Evolutionary conservation across 257 asterid species (phyloP).

Genomic region (Primulina tabacum): DNA sequence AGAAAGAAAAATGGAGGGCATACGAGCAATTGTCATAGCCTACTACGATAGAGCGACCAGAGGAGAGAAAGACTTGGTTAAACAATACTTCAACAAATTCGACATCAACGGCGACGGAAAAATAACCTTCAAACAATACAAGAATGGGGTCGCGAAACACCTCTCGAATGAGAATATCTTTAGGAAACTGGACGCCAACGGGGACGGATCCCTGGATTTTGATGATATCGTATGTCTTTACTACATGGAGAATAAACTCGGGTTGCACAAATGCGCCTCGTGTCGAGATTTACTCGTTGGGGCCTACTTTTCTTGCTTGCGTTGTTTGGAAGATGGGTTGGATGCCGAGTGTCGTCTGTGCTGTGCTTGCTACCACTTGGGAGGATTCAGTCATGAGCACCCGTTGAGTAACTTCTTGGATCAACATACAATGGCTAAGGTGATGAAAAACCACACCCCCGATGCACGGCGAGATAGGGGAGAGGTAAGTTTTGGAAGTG

Average conservation of each 20-base stretch:
- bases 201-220: slow-evolving; percentile 32
- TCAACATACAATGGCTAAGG: slow-evolving; percentile 25
- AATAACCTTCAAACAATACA: slow-evolving; percentile 26
- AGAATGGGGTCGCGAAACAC: neutral
- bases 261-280: slow-evolving; percentile 4
- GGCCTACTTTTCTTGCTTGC: slow-evolving; percentile 34
- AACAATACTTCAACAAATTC: slow-evolving; percentile 16
- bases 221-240: slow-evolving; percentile 18
- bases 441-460: neutral
- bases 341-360: slow-evolving; percentile 27
- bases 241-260: slow-evolving; percentile 30
- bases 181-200: slow-evolving; percentile 25
- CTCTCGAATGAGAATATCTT: slow-evolving; percentile 24
- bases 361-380: slow-evolving; percentile 27
- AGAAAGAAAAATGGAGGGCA: slow-evolving; percentile 29
- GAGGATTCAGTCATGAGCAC: slow-evolving; percentile 20
- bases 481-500: neutral
- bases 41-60: slow-evolving; percentile 31
- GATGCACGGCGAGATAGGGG: neutral
- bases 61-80: slow-evolving; percentile 3
- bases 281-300: slow-evolving; percentile 24
- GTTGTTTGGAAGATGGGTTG: slow-evolving; percentile 18
- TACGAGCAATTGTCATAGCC: slow-evolving; percentile 27
- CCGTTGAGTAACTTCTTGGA: slow-evolving; percentile 25
- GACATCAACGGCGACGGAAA: slow-evolving; percentile 27